These are phyloP conservation scores for Tylopilus balloui DNA, from an alignment of 768 basidiomycete species.

Conservation along the genomic window DNA sequence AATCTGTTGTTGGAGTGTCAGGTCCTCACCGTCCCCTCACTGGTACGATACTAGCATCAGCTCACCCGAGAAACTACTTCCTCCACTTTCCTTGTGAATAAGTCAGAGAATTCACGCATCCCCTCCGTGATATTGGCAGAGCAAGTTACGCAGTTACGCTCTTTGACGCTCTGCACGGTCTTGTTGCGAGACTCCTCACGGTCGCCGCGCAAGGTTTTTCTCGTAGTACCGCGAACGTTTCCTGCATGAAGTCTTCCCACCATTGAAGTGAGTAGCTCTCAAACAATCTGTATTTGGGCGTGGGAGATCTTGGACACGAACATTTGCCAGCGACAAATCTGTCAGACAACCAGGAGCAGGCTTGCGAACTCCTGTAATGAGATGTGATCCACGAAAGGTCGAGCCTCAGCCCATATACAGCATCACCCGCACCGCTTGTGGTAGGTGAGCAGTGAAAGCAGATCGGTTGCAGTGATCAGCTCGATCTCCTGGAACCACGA, in stretches of 20 bases:
- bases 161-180: not conserved
- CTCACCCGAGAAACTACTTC: conserved; percentile 12
- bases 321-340: not conserved
- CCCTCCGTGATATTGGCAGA: conserved; percentile 2
- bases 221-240: not conserved
- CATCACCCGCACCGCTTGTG: conserved; percentile 14
- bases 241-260: conserved; percentile 19
- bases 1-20: conserved; percentile 3
- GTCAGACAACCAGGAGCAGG: conserved; percentile 8
- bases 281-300: not conserved
- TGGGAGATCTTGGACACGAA: not conserved
- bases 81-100: conserved; percentile 11
- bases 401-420: not conserved
- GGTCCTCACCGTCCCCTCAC: not conserved
- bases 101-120: conserved; percentile 10
- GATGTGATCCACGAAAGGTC: conserved; percentile 14
- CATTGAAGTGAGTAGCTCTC: not conserved
- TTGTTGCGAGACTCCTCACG: not conserved
- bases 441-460: conserved; percentile 23
- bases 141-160: not conserved
- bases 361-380: not conserved
- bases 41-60: not conserved
- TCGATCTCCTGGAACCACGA: conserved; percentile 25
- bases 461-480: conserved; percentile 20
- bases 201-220: not conserved